Conservation (phyloP, 2,329 filamentous ascomycete genomes). For the Leptodontidium sp. region DNA sequence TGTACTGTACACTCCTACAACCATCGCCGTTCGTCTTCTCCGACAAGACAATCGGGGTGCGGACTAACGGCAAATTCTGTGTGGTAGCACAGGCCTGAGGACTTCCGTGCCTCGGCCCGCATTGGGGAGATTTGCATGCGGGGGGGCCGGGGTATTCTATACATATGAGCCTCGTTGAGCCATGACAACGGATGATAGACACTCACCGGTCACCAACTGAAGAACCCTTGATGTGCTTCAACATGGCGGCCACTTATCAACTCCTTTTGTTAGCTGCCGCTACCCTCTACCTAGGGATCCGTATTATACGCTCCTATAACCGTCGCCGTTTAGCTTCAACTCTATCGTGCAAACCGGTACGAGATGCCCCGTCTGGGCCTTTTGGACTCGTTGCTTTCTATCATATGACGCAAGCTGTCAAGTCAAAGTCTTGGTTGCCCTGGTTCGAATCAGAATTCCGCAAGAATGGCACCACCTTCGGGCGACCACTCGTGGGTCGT, state of each 20-base stretch:
- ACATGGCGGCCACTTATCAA: not conserved
- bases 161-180: too few species aligned
- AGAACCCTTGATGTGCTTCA: not conserved
- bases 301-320: not conserved
- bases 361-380: not conserved
- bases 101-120: too few species aligned
- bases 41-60: too few species aligned
- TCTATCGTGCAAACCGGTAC: not conserved
- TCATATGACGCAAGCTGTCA: not conserved
- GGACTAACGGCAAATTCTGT: too few species aligned
- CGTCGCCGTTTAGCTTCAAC: not conserved
- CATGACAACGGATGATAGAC: too few species aligned
- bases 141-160: too few species aligned
- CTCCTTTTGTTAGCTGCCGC: not conserved
- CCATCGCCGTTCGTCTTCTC: too few species aligned
- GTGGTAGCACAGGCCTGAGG: too few species aligned
- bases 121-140: not conserved
- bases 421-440: not conserved
- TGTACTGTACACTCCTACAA: too few species aligned
- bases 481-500: constrained; percentile 3
- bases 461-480: not conserved
- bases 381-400: not conserved
- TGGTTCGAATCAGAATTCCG: not conserved
- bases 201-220: not conserved
- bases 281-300: not conserved